Evolutionary conservation across 257 asterid species (phyloP), one percentile per base, ranked within the genome.

Genomic region (Nicotiana sylvestris): DNA sequence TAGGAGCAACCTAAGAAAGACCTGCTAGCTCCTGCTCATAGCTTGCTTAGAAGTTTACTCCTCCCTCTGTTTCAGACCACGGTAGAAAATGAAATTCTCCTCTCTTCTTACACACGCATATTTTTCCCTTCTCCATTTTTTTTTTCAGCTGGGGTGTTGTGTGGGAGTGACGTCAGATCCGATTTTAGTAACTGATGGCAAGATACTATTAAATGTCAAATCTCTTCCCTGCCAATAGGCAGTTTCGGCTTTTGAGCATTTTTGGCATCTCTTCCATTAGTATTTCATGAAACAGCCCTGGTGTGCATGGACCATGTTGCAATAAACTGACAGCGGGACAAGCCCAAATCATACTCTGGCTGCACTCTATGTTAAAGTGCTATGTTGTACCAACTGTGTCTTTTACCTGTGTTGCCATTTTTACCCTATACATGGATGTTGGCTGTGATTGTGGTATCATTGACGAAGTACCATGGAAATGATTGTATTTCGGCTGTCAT

Each of bases 141-240:
- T 32, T 70, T 46, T 72, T 37, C 79, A 25, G 16, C 61, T 49
- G 79, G 78, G 25, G 39, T 35, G 27, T 72, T 49, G 62, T 53
- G 62, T 72, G 79, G 27, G 79, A 72, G 37, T 46, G 78, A 72
- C 46, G 6, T 46, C 37, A 72, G 12, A 21, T 46, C 25, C 6
- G 60, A 72, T 43, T 72, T 46, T 12, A 43, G 60, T 72, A 21
- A 43, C 60, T 39, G 58, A 70, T 17, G 29, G 51, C 35, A 21
- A 46, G 37, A 21, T 43, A 21, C 60, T 72, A 21, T 72, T n/a
- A 72, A 43, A 72, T 21, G 78, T 72, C 60, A 72, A 72, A 43
- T 72, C 6, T 72, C 60, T 72, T 72, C 60, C 61, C 60, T 72
- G 21, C 78, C 78, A 46, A 72, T 21, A 72, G 78, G 60, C 37